Percentiles rank a stretch among this genome's conserved stretches.
Evolutionary conservation across 2,329 filamentous ascomycete species (phyloP).

Genomic region (Fusarium sp.): DNA sequence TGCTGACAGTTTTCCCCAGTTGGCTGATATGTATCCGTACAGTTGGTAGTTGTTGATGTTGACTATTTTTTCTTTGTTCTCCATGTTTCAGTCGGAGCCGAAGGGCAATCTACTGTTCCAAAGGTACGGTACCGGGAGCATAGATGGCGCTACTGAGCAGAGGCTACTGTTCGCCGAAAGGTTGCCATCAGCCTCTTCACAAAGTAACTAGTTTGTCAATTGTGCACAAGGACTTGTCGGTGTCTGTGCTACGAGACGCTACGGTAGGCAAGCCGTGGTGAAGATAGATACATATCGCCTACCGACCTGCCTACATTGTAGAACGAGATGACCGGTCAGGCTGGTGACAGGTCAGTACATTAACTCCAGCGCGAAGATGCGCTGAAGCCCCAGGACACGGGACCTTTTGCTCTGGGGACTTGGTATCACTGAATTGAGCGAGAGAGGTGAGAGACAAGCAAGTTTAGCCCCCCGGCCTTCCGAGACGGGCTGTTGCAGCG

Average conservation of each 20-base stretch:
- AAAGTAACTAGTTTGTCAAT: background rate
- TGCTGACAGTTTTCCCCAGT: conserved; percentile 6
- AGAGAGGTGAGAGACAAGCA: background rate
- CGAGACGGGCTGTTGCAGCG: background rate
- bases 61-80: conserved; percentile 4
- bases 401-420: background rate
- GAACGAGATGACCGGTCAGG: conserved; percentile 12
- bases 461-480: background rate
- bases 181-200: conserved; percentile 6
- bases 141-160: conserved; percentile 17
- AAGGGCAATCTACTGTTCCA: conserved; percentile 17
- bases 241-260: conserved; percentile 2
- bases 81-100: conserved; percentile 34
- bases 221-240: background rate
- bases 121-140: conserved; percentile 27
- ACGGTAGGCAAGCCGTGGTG: background rate
- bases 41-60: background rate
- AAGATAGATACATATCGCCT: conserved; percentile 6
- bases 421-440: background rate
- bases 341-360: conserved; percentile 7
- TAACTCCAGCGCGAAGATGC: conserved; percentile 22
- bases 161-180: background rate
- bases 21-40: background rate
- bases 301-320: background rate
- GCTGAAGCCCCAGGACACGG: conserved; percentile 23